Percentiles rank a stretch among this genome's conserved stretches.
Evolutionary conservation across 2,329 filamentous ascomycete genomes (phyloP).

Genomic region (Hypoxylon sp.): DNA sequence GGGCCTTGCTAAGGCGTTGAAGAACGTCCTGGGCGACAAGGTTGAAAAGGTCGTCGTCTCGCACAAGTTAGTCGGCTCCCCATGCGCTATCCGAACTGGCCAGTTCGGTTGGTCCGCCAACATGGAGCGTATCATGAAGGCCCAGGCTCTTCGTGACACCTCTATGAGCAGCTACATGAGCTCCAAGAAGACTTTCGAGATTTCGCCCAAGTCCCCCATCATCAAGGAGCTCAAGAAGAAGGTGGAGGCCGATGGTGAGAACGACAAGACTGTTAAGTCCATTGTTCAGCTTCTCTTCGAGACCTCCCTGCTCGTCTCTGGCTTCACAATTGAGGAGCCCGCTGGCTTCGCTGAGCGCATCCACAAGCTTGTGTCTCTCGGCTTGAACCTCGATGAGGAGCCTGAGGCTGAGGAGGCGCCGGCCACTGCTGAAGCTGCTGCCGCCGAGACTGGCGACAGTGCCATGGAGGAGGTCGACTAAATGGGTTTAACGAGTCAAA

Average conservation of each 20-base stretch:
- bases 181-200: slow-evolving; percentile 99
- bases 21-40: slow-evolving; percentile 99
- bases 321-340: slow-evolving; percentile 99
- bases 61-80: slow-evolving; percentile 94
- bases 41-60: slow-evolving; percentile 99
- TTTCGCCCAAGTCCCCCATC: slow-evolving; percentile 98
- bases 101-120: slow-evolving; percentile 99
- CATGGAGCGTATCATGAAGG: slow-evolving; percentile 99
- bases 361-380: slow-evolving; percentile 98
- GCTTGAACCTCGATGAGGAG: slow-evolving; percentile 97
- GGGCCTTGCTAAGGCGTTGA: slow-evolving; percentile 92
- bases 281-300: slow-evolving; percentile 99
- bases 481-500: slow-evolving; percentile 54
- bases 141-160: slow-evolving; percentile 98
- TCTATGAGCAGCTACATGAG: slow-evolving; percentile 99
- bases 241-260: slow-evolving; percentile 97
- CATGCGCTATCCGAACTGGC: slow-evolving; percentile 98
- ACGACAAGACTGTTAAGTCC: slow-evolving; percentile 98
- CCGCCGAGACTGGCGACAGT: slow-evolving; percentile 83
- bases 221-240: slow-evolving; percentile 99
- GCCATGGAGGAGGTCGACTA: slow-evolving; percentile 99
- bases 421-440: slow-evolving; percentile 68
- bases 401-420: slow-evolving; percentile 77
- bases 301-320: slow-evolving; percentile 97
- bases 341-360: slow-evolving; percentile 98